phyloP scores from a whole-genome alignment of 2,329 filamentous ascomycete genomes.

The Coniochaeta sp. region DNA sequence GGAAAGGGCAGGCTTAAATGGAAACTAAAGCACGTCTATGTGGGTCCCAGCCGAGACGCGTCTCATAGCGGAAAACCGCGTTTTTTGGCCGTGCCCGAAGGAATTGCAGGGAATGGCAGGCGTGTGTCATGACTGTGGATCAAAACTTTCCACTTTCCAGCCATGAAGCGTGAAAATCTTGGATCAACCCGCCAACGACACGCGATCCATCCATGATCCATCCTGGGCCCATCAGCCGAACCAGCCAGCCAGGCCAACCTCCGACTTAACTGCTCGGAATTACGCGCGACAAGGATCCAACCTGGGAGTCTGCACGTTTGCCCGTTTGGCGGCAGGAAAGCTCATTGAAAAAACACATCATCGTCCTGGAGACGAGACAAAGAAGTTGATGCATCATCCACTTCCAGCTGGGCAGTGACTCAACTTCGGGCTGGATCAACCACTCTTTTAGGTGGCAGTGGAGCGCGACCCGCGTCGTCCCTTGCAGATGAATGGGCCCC shows the following conservation, averaged over 20 bases:
- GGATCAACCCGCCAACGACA: neutral
- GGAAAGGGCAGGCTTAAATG: constrained; percentile 1
- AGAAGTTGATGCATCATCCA: neutral
- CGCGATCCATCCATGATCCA: neutral
- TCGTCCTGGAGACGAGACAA: neutral
- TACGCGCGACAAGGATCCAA: neutral
- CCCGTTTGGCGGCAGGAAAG: neutral
- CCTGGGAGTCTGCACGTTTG: neutral
- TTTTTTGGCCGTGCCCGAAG: neutral
- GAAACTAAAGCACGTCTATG: constrained; percentile 3
- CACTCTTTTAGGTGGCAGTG: neutral
- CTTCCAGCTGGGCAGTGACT: neutral
- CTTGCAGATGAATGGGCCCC: neutral
- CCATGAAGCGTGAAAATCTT: no score
- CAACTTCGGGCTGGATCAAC: neutral
- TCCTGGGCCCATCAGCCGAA: neutral
- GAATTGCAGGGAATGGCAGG: neutral
- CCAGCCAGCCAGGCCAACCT: neutral
- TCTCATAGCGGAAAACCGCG: neutral
- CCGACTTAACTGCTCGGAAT: neutral
- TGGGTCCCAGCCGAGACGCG: neutral
- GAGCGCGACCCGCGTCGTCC: neutral
- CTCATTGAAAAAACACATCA: neutral
- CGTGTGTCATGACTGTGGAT: no score
- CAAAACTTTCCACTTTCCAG: neutral